These are phyloP conservation scores for Paulownia fortunei DNA, from an alignment of 257 asterid species.

Conservation along the genomic window DNA sequence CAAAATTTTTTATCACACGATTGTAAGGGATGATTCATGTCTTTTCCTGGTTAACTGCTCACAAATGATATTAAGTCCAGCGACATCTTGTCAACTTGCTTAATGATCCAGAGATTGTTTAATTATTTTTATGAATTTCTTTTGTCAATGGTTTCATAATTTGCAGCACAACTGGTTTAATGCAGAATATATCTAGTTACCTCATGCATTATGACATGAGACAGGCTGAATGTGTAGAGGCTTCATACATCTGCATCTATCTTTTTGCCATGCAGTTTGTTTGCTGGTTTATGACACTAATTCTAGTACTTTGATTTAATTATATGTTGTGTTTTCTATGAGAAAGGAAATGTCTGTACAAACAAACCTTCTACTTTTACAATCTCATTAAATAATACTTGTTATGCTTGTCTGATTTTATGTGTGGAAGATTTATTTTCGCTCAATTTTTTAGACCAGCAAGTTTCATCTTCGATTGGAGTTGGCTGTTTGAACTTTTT, in stretches of 20 bases:
- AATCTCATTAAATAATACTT: not conserved
- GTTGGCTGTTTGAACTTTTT: conserved; percentile 18
- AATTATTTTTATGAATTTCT: not conserved
- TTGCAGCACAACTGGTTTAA: not conserved
- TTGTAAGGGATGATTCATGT: conserved; percentile 53
- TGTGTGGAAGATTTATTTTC: not conserved
- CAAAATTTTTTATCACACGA: conserved; percentile 75
- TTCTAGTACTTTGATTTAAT: not conserved
- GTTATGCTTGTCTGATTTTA: not conserved
- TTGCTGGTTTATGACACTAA: not conserved
- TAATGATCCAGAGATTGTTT: not conserved
- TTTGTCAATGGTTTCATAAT: conserved; percentile 21
- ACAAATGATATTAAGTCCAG: conserved; percentile 6
- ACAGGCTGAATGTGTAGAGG: conserved; percentile 2
- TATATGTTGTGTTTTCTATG: not conserved
- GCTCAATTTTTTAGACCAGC: not conserved
- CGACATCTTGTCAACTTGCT: conserved; percentile 8
- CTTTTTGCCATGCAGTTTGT: not conserved
- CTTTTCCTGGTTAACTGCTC: conserved; percentile 11
- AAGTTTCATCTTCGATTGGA: not conserved
- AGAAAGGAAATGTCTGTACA: not conserved
- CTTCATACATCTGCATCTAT: not conserved
- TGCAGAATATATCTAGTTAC: conserved; percentile 19
- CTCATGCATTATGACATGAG: conserved; percentile 2
- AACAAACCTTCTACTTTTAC: not conserved